phyloP scores from a whole-genome alignment of 306 rosid genomes.

The Myrica gale region DNA sequence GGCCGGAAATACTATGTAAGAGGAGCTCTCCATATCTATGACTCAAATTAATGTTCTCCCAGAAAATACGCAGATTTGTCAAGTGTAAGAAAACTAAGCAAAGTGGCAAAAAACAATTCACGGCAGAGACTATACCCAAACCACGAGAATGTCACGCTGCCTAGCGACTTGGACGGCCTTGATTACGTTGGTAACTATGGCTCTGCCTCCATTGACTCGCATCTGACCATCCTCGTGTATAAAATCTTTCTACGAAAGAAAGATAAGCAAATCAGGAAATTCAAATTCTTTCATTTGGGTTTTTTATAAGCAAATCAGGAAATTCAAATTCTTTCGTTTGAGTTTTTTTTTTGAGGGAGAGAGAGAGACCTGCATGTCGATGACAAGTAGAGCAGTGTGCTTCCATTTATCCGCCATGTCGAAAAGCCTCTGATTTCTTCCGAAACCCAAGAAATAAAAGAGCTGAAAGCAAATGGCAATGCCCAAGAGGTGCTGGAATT shows the following conservation, averaged over 20 bases:
- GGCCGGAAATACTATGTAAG: background rate
- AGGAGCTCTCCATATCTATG: background rate
- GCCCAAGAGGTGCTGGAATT: too few species aligned
- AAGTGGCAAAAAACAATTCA: background rate
- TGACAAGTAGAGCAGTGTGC: slow-evolving; percentile 67
- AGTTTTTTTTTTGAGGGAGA: background rate
- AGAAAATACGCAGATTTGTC: background rate
- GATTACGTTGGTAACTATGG: slow-evolving; percentile 66
- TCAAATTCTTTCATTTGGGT: slow-evolving; percentile 5
- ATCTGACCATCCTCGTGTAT: slow-evolving; percentile 48
- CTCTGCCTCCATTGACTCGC: slow-evolving; percentile 59
- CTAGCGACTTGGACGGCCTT: slow-evolving; percentile 63
- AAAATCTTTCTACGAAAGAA: slow-evolving; percentile 60
- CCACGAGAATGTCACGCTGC: slow-evolving; percentile 59
- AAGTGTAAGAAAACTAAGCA: background rate
- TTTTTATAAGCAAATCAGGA: slow-evolving; percentile 6
- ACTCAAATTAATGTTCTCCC: background rate
- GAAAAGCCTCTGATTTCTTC: slow-evolving; percentile 11
- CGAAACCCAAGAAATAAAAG: slow-evolving; percentile 21
- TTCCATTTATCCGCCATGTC: slow-evolving; percentile 48
- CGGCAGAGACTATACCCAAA: slow-evolving; percentile 54
- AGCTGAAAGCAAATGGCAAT: too few species aligned
- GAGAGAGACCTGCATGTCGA: slow-evolving; percentile 72
- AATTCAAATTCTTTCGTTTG: slow-evolving; percentile 13
- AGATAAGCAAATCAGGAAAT: slow-evolving; percentile 14